A percentile compares a stretch with the other conserved stretches of the same genome.
Conservation (phyloP, 176 grass and related monocot species). For the Canna indica region DNA sequence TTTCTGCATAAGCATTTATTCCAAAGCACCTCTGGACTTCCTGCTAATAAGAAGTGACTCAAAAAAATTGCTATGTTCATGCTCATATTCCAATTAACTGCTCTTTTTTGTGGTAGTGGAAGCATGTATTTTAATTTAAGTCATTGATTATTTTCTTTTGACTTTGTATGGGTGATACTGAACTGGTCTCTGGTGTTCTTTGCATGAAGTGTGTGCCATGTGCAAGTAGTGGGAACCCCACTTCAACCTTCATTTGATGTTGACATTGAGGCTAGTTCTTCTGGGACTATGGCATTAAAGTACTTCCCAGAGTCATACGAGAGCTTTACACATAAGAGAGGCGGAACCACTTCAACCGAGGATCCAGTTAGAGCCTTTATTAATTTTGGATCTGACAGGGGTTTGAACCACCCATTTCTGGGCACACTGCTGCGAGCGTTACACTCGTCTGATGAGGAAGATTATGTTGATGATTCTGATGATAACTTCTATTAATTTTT, state of each 20-base stretch:
- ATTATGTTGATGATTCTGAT: background rate
- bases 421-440: background rate
- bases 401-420: background rate
- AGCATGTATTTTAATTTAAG: background rate
- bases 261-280: slow-evolving; percentile 15
- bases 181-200: background rate
- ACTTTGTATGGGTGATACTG: background rate
- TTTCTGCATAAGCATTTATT: background rate
- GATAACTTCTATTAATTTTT: background rate
- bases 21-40: background rate
- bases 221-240: slow-evolving; percentile 40
- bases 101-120: background rate
- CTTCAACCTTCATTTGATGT: slow-evolving; percentile 43
- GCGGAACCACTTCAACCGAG: no score
- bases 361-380: background rate
- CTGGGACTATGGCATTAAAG: slow-evolving; percentile 30
- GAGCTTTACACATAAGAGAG: no score
- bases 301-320: slow-evolving; percentile 19
- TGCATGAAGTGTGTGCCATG: slow-evolving; percentile 53
- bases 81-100: background rate
- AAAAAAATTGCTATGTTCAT: background rate
- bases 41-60: background rate
- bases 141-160: background rate
- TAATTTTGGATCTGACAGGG: background rate
- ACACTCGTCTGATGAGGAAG: background rate